These are phyloP conservation scores for Amaranthus hypochondriacus DNA, from an alignment of 148 eudicot species.

Conservation along the genomic window DNA sequence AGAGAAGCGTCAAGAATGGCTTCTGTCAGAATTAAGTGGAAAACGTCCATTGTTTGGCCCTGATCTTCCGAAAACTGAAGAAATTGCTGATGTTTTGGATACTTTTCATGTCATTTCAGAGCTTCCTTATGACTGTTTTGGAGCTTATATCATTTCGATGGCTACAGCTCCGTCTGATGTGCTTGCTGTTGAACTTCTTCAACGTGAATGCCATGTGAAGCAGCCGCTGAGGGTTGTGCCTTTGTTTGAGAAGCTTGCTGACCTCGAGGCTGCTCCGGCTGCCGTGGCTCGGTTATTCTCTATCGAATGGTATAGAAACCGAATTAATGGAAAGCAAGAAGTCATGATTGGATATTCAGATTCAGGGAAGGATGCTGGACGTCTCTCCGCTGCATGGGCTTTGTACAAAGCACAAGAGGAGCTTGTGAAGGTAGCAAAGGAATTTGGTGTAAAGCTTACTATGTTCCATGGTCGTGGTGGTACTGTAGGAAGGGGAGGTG, in stretches of 20 bases:
- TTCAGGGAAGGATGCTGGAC: slow-evolving; percentile 95
- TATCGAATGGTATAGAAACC: slow-evolving; percentile 74
- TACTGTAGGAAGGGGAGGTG: slow-evolving; percentile 98
- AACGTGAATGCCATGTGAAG: slow-evolving; percentile 88
- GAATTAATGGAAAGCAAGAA: slow-evolving; percentile 90
- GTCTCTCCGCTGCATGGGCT: slow-evolving; percentile 97
- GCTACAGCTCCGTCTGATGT: slow-evolving; percentile 97
- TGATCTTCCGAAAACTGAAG: slow-evolving; percentile 92
- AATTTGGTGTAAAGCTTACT: slow-evolving; percentile 77
- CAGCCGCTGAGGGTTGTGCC: slow-evolving; percentile 88
- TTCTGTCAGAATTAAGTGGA: slow-evolving; percentile 82
- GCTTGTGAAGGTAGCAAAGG: slow-evolving; percentile 80
- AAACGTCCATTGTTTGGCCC: slow-evolving; percentile 92
- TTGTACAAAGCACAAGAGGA: slow-evolving; percentile 97
- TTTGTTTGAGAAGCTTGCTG: slow-evolving; percentile 87
- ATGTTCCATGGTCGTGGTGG: slow-evolving; percentile 99
- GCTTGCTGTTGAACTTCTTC: slow-evolving; percentile 90
- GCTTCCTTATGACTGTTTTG: slow-evolving; percentile 91
- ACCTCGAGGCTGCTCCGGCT: slow-evolving; percentile 90
- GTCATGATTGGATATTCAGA: slow-evolving; percentile 99
- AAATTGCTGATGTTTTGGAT: slow-evolving; percentile 85
- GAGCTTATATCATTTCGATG: slow-evolving; percentile 96
- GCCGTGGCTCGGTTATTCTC: slow-evolving; percentile 89
- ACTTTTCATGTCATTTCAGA: slow-evolving; percentile 80
- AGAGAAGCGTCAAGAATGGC: slow-evolving; percentile 91